phyloP scores from a whole-genome alignment of 2,329 filamentous ascomycete genomes.

The Aaosphaeria pasadenensis region DNA sequence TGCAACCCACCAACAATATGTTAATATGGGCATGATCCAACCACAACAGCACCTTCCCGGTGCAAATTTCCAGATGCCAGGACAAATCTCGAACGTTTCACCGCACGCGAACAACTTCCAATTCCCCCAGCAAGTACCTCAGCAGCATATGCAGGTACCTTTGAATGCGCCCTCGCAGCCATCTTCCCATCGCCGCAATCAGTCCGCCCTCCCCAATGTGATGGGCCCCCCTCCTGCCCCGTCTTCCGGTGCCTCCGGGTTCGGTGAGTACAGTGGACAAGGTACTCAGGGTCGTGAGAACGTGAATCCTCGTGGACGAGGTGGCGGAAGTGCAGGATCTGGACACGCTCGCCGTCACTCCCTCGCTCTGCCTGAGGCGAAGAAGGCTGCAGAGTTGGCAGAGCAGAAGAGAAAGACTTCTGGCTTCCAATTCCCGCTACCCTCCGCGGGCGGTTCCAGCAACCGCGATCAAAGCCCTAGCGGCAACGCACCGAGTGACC shows the following conservation, averaged over 20 bases:
- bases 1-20: constrained; percentile 93
- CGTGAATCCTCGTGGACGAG: constrained; percentile 67
- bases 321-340: constrained; percentile 61
- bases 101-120: constrained; percentile 79
- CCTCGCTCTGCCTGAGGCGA: constrained; percentile 88
- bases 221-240: constrained; percentile 91
- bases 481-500: constrained; percentile 28
- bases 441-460: constrained; percentile 58
- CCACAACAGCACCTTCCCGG: constrained; percentile 76
- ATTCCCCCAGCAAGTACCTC: constrained; percentile 66
- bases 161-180: constrained; percentile 77
- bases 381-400: constrained; percentile 93
- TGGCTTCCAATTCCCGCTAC: constrained; percentile 89
- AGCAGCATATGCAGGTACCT: constrained; percentile 62
- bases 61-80: constrained; percentile 53
- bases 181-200: constrained; percentile 90
- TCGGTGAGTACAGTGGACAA: constrained; percentile 72
- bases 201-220: constrained; percentile 92
- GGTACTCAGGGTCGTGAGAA: constrained; percentile 63
- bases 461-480: constrained; percentile 56
- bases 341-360: constrained; percentile 95
- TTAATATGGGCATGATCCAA: constrained; percentile 93
- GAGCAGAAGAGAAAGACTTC: constrained; percentile 95
- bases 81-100: constrained; percentile 72
- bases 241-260: constrained; percentile 81